phyloP scores from a whole-genome alignment of 2,329 filamentous ascomycete species.

The Boeremia exigua region DNA sequence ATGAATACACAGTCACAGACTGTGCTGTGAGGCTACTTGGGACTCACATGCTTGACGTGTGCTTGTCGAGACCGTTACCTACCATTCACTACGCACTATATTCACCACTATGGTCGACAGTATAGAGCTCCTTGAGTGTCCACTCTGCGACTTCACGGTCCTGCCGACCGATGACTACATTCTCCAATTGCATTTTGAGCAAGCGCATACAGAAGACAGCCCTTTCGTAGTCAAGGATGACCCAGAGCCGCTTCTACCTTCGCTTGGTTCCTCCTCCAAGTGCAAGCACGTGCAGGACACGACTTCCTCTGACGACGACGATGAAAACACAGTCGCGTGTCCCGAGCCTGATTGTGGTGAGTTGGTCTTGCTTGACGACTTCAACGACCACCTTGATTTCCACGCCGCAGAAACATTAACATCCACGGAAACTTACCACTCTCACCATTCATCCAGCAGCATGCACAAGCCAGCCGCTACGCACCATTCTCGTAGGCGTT shows the following conservation, averaged over 20 bases:
- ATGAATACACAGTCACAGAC: background rate
- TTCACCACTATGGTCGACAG: slow-evolving; percentile 23
- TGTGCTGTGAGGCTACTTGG: background rate
- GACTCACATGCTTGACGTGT: background rate
- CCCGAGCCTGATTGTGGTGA: slow-evolving; percentile 53
- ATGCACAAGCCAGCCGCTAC: slow-evolving; percentile 35
- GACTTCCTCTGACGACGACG: slow-evolving; percentile 40
- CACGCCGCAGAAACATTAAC: slow-evolving; percentile 51
- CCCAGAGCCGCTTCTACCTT: slow-evolving; percentile 33
- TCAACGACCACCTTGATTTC: slow-evolving; percentile 56
- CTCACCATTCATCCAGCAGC: slow-evolving; percentile 37
- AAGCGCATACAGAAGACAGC: slow-evolving; percentile 47
- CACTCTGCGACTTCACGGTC: slow-evolving; percentile 44
- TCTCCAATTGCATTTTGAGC: slow-evolving; percentile 50
- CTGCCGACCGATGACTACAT: slow-evolving; percentile 39
- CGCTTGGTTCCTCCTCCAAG: slow-evolving; percentile 28
- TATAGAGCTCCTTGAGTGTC: slow-evolving; percentile 40
- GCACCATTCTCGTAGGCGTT: slow-evolving; percentile 30
- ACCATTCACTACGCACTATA: background rate
- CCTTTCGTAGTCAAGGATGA: slow-evolving; percentile 46
- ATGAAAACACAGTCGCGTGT: slow-evolving; percentile 46
- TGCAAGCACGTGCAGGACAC: slow-evolving; percentile 25
- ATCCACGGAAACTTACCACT: slow-evolving; percentile 43
- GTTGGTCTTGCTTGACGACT: slow-evolving; percentile 48
- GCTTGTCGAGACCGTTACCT: background rate